These are phyloP conservation scores for Suillus americanus DNA, from an alignment of 768 basidiomycete species.

Conservation along the genomic window DNA sequence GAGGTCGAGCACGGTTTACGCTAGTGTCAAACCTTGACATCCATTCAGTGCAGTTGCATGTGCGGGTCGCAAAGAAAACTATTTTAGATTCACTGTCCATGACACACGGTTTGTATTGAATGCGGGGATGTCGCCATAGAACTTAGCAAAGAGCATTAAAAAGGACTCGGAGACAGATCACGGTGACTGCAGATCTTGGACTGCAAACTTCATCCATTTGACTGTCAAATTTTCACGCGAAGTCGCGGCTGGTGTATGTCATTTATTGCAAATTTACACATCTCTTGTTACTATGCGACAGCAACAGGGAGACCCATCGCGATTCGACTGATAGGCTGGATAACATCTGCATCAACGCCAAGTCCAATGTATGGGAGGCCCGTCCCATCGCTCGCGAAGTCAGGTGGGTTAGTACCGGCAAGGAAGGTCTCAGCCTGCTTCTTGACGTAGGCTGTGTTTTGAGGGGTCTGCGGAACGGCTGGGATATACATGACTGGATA, in stretches of 20 bases:
- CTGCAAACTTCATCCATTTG: not conserved
- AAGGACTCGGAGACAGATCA: no score
- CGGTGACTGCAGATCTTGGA: not conserved
- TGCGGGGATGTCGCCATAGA: no score
- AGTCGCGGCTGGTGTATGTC: not conserved
- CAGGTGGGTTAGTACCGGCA: conserved; percentile 61
- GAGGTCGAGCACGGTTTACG: no score
- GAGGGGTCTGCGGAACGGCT: conserved; percentile 63
- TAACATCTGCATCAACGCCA: conserved; percentile 40
- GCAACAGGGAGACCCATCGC: conserved; percentile 44
- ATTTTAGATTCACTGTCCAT: no score
- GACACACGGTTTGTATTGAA: no score
- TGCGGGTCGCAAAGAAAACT: no score
- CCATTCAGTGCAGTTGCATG: no score
- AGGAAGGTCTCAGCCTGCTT: conserved; percentile 65
- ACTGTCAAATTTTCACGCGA: not conserved
- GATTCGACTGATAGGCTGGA: conserved; percentile 30
- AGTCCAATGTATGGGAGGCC: conserved; percentile 40
- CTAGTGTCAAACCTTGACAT: no score
- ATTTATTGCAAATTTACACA: no score
- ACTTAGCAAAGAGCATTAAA: no score
- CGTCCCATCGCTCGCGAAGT: conserved; percentile 56
- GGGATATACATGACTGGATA: conserved; percentile 74
- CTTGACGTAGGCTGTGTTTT: conserved; percentile 59
- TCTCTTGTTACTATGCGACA: conserved; percentile 5